These are phyloP conservation scores for Arabidopsis arenosa DNA, from an alignment of 345 rosid species.

Conservation along the genomic window DNA sequence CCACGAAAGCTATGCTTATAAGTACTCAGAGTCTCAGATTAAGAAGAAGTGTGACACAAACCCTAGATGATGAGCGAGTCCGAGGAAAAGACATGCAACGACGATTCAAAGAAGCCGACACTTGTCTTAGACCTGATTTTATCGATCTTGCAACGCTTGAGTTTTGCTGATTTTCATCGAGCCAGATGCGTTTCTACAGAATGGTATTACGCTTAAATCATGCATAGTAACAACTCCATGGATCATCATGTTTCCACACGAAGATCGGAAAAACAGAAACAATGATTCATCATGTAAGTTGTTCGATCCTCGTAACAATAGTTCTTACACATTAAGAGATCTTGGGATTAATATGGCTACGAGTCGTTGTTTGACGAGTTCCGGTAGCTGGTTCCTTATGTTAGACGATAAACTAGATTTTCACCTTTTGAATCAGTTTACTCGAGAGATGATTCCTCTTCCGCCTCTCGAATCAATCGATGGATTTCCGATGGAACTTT, in stretches of 20 bases:
- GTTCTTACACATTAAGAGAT: background rate
- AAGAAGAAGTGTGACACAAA: too few species aligned
- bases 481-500: too few species aligned
- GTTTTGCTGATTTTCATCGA: background rate
- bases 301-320: background rate
- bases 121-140: background rate
- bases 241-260: background rate
- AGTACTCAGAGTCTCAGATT: too few species aligned
- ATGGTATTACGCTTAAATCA: conserved; percentile 5
- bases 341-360: background rate
- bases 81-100: background rate
- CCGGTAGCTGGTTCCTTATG: conserved; percentile 23
- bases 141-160: background rate
- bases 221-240: background rate
- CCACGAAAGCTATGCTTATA: too few species aligned
- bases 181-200: background rate
- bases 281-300: background rate
- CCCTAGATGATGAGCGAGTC: background rate
- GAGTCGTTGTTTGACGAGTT: conserved; percentile 9
- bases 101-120: background rate
- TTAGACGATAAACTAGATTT: background rate
- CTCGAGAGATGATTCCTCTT: background rate
- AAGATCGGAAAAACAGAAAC: background rate
- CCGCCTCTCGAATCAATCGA: too few species aligned
- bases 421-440: conserved; percentile 5